Percentiles rank a stretch among this genome's conserved stretches.
These are phyloP conservation scores for Pontederia crassipes DNA, from an alignment of 176 grass and related monocot genomes.

Conservation along the genomic window DNA sequence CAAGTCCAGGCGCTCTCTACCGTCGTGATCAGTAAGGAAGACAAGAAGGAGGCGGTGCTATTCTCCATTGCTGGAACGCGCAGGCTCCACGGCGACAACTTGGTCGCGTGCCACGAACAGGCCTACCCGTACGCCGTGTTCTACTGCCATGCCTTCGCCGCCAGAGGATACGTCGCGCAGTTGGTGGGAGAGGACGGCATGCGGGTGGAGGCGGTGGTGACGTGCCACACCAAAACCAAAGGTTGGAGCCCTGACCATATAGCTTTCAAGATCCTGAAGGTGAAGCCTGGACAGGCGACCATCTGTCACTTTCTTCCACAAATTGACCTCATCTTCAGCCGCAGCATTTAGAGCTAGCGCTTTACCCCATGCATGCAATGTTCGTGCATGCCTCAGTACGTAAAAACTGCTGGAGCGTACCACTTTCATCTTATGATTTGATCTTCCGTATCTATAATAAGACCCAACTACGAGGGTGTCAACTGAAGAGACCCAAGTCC, in stretches of 20 bases:
- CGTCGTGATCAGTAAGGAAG: neutral
- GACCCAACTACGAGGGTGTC: too few relatives aligned
- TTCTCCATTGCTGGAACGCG: neutral
- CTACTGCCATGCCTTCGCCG: neutral
- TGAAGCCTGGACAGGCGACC: neutral
- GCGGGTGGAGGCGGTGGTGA: neutral
- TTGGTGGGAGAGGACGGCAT: neutral
- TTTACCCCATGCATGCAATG: too few relatives aligned
- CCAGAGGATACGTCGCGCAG: neutral
- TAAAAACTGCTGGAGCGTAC: too few relatives aligned
- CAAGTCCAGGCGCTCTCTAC: neutral
- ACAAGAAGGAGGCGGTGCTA: too few relatives aligned
- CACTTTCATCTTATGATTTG: too few relatives aligned
- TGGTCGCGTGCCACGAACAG: neutral
- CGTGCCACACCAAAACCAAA: neutral
- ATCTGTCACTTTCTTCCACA: neutral
- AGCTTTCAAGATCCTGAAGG: neutral
- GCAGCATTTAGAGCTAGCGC: neutral
- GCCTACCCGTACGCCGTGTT: neutral
- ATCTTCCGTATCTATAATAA: too few relatives aligned
- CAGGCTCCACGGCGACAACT: neutral
- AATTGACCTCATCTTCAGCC: neutral
- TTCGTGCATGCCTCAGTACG: too few relatives aligned
- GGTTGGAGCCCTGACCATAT: neutral
- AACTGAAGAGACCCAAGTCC: too few relatives aligned